Evolutionary conservation across 1,139 yeast genomes (phyloP).

Genomic region (Lodderomyces theae): DNA sequence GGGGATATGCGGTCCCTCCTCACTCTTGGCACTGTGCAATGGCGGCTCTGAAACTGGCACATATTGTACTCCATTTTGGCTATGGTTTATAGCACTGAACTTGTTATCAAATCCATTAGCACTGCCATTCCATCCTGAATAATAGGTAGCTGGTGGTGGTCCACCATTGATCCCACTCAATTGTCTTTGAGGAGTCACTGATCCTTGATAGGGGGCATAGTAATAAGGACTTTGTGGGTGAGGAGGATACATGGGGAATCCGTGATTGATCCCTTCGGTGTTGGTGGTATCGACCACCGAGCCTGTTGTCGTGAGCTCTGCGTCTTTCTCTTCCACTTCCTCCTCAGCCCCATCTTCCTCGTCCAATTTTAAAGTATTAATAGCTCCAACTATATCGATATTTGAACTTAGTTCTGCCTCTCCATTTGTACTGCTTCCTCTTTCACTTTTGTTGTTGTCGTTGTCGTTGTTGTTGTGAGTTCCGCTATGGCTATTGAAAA

Average conservation of each 20-base stretch:
- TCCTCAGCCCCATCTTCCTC: conserved; percentile 24
- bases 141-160: conserved; percentile 1
- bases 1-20: conserved; percentile 16
- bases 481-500: neutral
- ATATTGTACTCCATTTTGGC: neutral
- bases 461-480: no score
- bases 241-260: conserved; percentile 1
- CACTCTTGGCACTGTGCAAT: conserved; percentile 17
- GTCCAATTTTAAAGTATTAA: conserved; percentile 39
- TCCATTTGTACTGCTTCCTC: neutral
- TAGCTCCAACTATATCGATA: conserved; percentile 44
- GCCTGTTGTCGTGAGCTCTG: neutral
- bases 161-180: conserved; percentile 10
- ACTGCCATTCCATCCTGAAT: conserved; percentile 25
- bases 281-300: conserved; percentile 2
- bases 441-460: neutral
- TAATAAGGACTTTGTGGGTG: conserved; percentile 16
- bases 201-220: conserved; percentile 16
- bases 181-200: conserved; percentile 34
- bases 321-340: neutral
- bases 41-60: conserved; percentile 41
- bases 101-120: conserved; percentile 9
- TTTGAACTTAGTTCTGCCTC: conserved; percentile 12
- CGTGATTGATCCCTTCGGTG: conserved; percentile 9
- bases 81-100: conserved; percentile 12